Percentiles rank a stretch among this genome's conserved stretches.
Conservation (phyloP, 208 protist species). For the Leishmania major region DNA sequence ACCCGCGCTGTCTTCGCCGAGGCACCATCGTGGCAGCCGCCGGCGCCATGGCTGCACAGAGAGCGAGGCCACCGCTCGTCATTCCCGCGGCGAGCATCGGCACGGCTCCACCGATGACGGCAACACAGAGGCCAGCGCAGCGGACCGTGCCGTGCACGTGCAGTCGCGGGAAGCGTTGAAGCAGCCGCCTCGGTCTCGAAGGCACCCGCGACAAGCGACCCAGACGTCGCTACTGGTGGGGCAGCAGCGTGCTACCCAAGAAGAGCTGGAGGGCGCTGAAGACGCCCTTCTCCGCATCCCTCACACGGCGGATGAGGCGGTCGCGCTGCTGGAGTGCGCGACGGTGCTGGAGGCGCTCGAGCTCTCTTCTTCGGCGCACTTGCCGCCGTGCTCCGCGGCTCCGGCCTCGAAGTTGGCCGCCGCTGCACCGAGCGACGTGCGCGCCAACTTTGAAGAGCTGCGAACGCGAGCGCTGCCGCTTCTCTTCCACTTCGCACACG, state of each 20-base stretch:
- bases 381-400: not conserved
- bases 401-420: not conserved
- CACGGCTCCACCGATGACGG: not conserved
- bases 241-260: not conserved
- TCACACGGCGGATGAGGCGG: conserved; percentile 11
- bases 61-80: not conserved
- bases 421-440: not conserved
- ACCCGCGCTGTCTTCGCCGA: not conserved
- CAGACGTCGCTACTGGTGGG: not conserved
- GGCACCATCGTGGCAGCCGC: not conserved
- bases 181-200: not conserved
- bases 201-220: not conserved
- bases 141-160: not conserved
- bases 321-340: conserved; percentile 4
- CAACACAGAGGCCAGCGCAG: not conserved
- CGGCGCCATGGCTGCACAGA: not conserved
- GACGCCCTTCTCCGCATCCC: conserved; percentile 1
- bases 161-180: not conserved
- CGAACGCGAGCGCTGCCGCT: conserved; percentile 12
- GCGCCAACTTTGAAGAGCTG: conserved; percentile 15
- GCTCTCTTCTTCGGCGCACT: not conserved
- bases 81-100: not conserved
- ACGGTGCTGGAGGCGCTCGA: conserved; percentile 25
- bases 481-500: conserved; percentile 7
- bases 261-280: not conserved